These are phyloP conservation scores for Fraxinus sp. DNA, from an alignment of 305 asterid species.

Conservation along the genomic window DNA sequence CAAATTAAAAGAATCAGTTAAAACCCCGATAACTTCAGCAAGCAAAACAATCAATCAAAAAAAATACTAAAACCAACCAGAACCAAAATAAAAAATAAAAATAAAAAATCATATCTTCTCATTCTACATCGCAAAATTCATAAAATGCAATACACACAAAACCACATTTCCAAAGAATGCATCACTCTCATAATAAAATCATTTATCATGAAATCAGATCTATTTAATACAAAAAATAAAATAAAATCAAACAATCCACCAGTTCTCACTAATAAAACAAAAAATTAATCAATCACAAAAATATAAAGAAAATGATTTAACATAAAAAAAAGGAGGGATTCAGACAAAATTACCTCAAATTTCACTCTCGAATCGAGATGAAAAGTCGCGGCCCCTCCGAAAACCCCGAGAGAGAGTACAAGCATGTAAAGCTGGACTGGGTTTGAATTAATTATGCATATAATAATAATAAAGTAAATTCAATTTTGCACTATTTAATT, in stretches of 20 bases:
- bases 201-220: constrained; percentile 23
- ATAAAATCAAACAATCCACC: constrained; percentile 3
- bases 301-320: neutral
- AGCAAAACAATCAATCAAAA: neutral
- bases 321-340: neutral
- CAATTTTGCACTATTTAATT: neutral
- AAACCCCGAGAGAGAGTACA: constrained; percentile 57
- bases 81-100: neutral
- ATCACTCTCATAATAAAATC: neutral
- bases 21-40: neutral
- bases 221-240: constrained; percentile 15
- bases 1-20: neutral
- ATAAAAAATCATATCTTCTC: neutral
- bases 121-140: neutral
- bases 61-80: neutral
- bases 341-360: constrained; percentile 37
- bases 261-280: constrained; percentile 8
- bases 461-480: constrained; percentile 6
- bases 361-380: constrained; percentile 36
- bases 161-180: neutral
- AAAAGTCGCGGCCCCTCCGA: constrained; percentile 52
- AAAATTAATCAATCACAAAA: neutral
- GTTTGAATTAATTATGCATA: constrained; percentile 28
- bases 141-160: neutral
- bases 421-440: constrained; percentile 37